These are phyloP conservation scores for Rasamsonia emersonii DNA, from an alignment of 2,329 filamentous ascomycete species.

Conservation along the genomic window DNA sequence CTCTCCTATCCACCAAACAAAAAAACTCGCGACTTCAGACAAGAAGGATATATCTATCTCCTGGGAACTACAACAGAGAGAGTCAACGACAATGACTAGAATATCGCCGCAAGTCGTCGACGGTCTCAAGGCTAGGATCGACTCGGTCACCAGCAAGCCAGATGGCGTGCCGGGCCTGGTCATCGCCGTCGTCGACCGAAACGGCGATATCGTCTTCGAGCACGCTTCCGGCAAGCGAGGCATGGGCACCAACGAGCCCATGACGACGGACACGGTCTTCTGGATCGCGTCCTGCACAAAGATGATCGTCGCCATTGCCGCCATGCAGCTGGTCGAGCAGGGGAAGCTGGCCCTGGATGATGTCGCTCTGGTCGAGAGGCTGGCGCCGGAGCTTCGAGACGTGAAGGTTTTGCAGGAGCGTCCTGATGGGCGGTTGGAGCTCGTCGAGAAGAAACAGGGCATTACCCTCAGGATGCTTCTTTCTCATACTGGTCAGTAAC, in stretches of 20 bases:
- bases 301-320: slow-evolving; percentile 44
- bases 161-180: slow-evolving; percentile 11
- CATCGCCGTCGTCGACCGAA: slow-evolving; percentile 16
- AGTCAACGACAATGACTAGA: no score
- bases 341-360: slow-evolving; percentile 43
- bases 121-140: not conserved
- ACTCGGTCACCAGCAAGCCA: not conserved
- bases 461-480: slow-evolving; percentile 46
- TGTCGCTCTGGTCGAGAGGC: slow-evolving; percentile 35
- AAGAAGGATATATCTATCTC: not conserved
- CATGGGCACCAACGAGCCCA: slow-evolving; percentile 11
- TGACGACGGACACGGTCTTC: slow-evolving; percentile 21
- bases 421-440: slow-evolving; percentile 13
- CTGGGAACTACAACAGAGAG: no score
- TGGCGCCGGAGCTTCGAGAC: slow-evolving; percentile 41
- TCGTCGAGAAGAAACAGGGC: slow-evolving; percentile 30
- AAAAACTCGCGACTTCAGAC: no score
- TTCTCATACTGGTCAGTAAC: slow-evolving; percentile 41
- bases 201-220: slow-evolving; percentile 18
- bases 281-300: slow-evolving; percentile 54
- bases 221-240: slow-evolving; percentile 19
- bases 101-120: not conserved
- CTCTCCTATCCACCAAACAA: no score
- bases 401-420: slow-evolving; percentile 36
- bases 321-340: slow-evolving; percentile 51